Evolutionary conservation across 2,329 filamentous ascomycete species (phyloP), one percentile per base, ranked within the genome.

Genomic region (Magnaporthiopsis rhizophila): DNA sequence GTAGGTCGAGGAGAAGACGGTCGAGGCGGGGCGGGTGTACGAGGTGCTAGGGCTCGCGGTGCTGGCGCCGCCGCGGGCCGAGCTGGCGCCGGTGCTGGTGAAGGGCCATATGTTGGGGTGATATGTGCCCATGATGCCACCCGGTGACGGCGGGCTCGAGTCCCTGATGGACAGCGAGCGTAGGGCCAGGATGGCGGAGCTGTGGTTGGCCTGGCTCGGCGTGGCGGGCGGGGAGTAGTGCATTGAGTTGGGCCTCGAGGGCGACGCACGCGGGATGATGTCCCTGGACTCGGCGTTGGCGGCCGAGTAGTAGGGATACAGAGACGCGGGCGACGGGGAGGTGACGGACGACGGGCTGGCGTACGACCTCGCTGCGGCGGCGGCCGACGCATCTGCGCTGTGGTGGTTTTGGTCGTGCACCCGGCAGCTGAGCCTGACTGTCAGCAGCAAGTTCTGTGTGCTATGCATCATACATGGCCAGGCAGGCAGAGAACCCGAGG

Each of bases 181-280:
- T 69, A 86, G 76, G 8, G 84, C 81, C 61, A 83, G 83, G 64
- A 86, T 77, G 66, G 83, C 83, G 58, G 80, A 83, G 61, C 80
- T 79, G 66, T 67, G 70, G 66, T 74, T 73, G 66, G 69, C 72
- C 76, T 65, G 78, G 77, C 66, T 72, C 62, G 78, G 83, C 32
- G 77, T 80, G 57, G 80, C 79, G 68, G 84, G 83, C 68, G 82
- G 84, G 65, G 81, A 81, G 70, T 83, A 76, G 73, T 84, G 77
- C 72, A 79, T 81, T 62, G 84, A 81, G 71, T 76, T 82, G 58
- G 84, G 84, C 65, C 85, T 80, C 21, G 86, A 88, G 15, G 86
- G 86, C 13, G 85, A 86, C 50, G 85, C 85, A 66, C 84, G 83
- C 62, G 86, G 86, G 67, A 88, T 81, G 68, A 88, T 88, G 72